Conservation (phyloP, 78 protist genomes). For the Dictyostelium purpureum region DNA sequence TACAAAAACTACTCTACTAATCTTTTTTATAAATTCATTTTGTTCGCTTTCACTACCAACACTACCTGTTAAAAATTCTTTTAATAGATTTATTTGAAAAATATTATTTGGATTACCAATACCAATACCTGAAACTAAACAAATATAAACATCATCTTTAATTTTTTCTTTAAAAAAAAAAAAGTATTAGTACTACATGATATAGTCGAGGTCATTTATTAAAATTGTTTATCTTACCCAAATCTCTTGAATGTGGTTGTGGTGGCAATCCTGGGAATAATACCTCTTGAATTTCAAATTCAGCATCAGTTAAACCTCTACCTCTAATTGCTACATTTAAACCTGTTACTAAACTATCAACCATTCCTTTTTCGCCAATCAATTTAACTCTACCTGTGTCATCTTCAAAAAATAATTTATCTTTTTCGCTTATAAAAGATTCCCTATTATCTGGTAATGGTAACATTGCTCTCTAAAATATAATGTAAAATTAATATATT, state of each 20-base stretch:
- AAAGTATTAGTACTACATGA: neutral
- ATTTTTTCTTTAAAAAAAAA: no score
- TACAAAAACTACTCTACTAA: conserved; percentile 35
- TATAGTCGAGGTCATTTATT: neutral
- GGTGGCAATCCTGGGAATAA: conserved; percentile 66
- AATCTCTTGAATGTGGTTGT: conserved; percentile 23
- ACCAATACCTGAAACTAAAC: conserved; percentile 12
- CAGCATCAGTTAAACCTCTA: conserved; percentile 50
- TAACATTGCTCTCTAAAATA: conserved; percentile 45
- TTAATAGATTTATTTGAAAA: conserved; percentile 1
- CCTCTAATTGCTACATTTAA: conserved; percentile 74
- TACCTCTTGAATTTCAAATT: conserved; percentile 69
- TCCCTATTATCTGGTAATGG: conserved; percentile 47
- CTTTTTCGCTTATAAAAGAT: conserved; percentile 25
- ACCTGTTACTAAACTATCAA: conserved; percentile 58
- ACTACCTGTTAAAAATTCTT: conserved; percentile 39
- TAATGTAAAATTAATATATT: neutral
- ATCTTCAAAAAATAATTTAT: conserved; percentile 75
- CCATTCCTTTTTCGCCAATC: conserved; percentile 31
- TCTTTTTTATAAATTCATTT: neutral
- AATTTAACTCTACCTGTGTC: conserved; percentile 77
- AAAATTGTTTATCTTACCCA: neutral
- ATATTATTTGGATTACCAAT: conserved; percentile 41
- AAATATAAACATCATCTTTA: conserved; percentile 43
- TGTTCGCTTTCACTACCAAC: neutral